A percentile compares a stretch with the other conserved stretches of the same genome.
phyloP scores from a whole-genome alignment of 2,329 filamentous ascomycete genomes.

The Colletotrichum cereale region DNA sequence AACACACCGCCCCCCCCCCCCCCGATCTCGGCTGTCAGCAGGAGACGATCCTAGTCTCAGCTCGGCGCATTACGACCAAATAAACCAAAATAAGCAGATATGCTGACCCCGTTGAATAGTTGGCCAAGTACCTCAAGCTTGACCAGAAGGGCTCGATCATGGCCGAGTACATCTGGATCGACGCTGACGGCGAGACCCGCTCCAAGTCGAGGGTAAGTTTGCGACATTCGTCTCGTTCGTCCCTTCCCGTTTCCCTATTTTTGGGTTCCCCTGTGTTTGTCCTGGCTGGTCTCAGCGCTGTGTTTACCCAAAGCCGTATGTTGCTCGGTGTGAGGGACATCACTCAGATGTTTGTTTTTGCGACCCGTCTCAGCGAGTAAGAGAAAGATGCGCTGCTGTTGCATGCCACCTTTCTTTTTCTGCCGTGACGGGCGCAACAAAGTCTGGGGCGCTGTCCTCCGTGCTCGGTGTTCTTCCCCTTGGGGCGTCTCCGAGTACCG shows the following conservation, averaged over 20 bases:
- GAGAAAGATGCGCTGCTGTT: constrained; percentile 4
- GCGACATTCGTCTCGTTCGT: constrained; percentile 42
- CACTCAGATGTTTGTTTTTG: background rate
- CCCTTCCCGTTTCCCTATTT: constrained; percentile 36
- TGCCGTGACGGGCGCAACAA: constrained; percentile 16
- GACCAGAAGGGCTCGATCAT: constrained; percentile 91
- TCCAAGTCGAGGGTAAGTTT: constrained; percentile 94
- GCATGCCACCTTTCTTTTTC: constrained; percentile 4
- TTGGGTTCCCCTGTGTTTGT: constrained; percentile 4
- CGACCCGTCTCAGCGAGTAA: constrained; percentile 1
- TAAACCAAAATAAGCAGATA: background rate
- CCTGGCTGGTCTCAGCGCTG: constrained; percentile 7
- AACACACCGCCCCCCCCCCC: constrained; percentile 4
- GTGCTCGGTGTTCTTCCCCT: constrained; percentile 12
- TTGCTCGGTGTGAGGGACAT: background rate
- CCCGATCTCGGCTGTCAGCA: background rate
- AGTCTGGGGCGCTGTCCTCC: constrained; percentile 23
- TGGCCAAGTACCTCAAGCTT: constrained; percentile 91
- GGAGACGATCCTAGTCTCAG: constrained; percentile 1
- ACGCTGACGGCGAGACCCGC: constrained; percentile 83
- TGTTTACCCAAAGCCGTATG: background rate
- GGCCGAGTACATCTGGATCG: constrained; percentile 98
- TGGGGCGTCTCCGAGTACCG: constrained; percentile 23
- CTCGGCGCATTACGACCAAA: background rate
- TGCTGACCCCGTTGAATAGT: constrained; percentile 62